Evolutionary conservation across 2,329 filamentous ascomycete genomes (phyloP).

Genomic region (Trichoderma polysporum): DNA sequence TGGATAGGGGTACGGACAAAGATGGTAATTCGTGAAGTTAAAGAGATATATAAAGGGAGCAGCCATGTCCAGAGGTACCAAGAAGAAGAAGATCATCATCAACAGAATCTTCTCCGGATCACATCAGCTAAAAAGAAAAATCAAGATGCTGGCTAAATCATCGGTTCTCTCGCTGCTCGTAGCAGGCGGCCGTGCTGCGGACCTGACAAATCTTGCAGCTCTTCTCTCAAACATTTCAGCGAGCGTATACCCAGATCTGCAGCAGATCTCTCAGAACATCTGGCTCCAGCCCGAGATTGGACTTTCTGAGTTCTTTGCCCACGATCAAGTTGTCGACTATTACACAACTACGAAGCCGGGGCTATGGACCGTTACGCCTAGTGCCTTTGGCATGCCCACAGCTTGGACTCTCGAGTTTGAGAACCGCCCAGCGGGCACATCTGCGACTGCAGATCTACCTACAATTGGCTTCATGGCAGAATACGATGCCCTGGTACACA

Average conservation of each 20-base stretch:
- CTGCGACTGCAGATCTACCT: background rate
- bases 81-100: too few relatives aligned
- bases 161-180: too few relatives aligned
- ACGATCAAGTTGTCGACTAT: background rate
- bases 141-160: too few relatives aligned
- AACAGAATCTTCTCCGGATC: too few relatives aligned
- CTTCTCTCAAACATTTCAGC: background rate
- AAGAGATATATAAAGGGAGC: too few relatives aligned
- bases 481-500: constrained; percentile 47
- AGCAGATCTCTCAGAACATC: background rate
- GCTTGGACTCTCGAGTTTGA: background rate
- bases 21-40: too few relatives aligned
- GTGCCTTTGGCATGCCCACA: background rate
- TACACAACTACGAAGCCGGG: too few relatives aligned
- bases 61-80: too few relatives aligned
- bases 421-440: background rate
- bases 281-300: background rate
- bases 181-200: background rate
- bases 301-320: background rate
- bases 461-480: constrained; percentile 29
- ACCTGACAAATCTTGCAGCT: background rate
- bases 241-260: background rate
- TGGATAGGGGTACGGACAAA: too few relatives aligned
- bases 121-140: too few relatives aligned
- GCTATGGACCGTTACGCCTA: background rate